Conservation (phyloP, 2,329 filamentous ascomycete genomes). For the Colletotrichum orbiculare region DNA sequence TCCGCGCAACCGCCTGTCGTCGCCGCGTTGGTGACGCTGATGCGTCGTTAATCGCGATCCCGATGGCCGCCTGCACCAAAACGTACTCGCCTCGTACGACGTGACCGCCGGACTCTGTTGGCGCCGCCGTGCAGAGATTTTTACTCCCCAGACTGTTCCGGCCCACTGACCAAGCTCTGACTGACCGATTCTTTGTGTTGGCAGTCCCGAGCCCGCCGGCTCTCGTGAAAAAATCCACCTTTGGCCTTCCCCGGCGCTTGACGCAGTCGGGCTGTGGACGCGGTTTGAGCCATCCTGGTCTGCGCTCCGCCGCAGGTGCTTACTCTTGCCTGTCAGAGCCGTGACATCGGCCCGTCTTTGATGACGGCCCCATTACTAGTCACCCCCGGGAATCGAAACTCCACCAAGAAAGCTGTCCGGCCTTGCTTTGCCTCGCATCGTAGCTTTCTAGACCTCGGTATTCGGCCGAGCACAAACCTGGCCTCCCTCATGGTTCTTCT, state of each 20-base stretch:
- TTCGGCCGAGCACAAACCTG: slow-evolving; percentile 31
- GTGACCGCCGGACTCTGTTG: slow-evolving; percentile 16
- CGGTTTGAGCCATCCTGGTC: slow-evolving; percentile 28
- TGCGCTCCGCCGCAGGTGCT: slow-evolving; percentile 27
- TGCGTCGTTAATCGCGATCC: background rate
- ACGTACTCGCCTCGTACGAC: slow-evolving; percentile 20
- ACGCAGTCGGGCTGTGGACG: slow-evolving; percentile 21
- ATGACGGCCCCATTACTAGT: slow-evolving; percentile 33
- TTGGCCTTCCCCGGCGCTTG: slow-evolving; percentile 13
- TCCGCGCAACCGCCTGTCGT: background rate
- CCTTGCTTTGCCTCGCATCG: slow-evolving; percentile 16
- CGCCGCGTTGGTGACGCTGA: background rate
- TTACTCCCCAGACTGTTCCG: background rate
- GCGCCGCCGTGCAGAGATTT: slow-evolving; percentile 15
- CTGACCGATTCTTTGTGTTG: background rate
- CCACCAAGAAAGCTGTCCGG: background rate
- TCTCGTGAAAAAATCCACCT: background rate
- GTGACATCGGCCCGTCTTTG: slow-evolving; percentile 36
- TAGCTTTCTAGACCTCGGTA: slow-evolving; percentile 10
- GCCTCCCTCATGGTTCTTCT: slow-evolving; percentile 9
- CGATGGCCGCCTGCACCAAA: background rate
- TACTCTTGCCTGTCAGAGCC: slow-evolving; percentile 32
- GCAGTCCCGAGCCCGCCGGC: background rate
- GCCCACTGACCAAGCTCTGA: background rate
- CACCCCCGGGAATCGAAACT: slow-evolving; percentile 23